These are phyloP conservation scores for Fagopyrum tataricum DNA, from an alignment of 148 eudicot species.

Conservation along the genomic window DNA sequence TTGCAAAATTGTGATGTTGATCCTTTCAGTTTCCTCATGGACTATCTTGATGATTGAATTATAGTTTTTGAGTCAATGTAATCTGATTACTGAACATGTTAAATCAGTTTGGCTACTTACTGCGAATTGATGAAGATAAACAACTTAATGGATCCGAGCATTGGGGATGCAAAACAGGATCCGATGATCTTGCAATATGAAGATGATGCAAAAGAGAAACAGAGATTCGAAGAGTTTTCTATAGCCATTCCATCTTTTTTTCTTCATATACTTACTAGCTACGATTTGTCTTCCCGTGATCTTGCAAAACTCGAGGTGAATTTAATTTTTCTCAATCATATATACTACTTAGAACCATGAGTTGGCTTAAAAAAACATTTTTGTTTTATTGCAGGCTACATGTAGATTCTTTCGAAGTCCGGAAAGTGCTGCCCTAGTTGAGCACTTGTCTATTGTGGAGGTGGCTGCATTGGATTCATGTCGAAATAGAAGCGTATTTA, in stretches of 20 bases:
- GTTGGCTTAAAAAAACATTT: neutral
- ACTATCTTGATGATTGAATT: too few relatives aligned
- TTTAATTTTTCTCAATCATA: constrained; percentile 25
- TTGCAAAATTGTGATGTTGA: too few relatives aligned
- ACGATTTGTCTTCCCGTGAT: constrained; percentile 73
- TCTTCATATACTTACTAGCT: constrained; percentile 69
- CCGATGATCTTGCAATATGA: too few relatives aligned
- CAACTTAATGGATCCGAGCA: too few relatives aligned
- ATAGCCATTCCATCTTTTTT: constrained; percentile 76
- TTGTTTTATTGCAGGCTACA: constrained; percentile 55
- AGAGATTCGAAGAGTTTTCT: constrained; percentile 59
- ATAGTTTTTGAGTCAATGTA: too few relatives aligned
- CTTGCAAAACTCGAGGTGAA: constrained; percentile 94
- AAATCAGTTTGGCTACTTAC: too few relatives aligned
- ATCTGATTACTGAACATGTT: too few relatives aligned
- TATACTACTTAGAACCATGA: neutral
- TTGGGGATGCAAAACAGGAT: too few relatives aligned
- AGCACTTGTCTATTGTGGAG: constrained; percentile 73
- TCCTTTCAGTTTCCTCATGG: too few relatives aligned
- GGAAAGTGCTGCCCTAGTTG: constrained; percentile 68
- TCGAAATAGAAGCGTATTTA: constrained; percentile 72
- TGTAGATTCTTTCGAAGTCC: constrained; percentile 84
- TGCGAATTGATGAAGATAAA: too few relatives aligned
- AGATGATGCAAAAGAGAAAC: neutral
- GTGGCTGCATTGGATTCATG: constrained; percentile 93